Conservation (phyloP, 1,284 basidiomycete species). For the Xanthoconium separans region DNA sequence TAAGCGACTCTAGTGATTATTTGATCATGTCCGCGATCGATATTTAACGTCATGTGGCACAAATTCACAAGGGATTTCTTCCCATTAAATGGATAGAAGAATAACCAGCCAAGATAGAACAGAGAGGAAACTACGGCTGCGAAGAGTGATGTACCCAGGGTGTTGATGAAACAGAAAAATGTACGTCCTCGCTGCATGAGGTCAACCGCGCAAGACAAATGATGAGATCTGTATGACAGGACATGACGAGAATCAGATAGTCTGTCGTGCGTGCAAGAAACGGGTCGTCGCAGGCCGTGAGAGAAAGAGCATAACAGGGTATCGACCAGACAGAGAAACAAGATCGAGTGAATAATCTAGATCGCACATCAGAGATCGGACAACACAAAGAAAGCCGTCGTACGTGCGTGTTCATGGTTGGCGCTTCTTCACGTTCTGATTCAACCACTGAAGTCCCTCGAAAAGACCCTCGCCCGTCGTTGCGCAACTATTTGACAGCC, state of each 20-base stretch:
- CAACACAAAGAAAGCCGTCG: slow-evolving; percentile 8
- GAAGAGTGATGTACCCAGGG: slow-evolving; percentile 14
- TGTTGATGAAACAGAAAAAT: slow-evolving; percentile 9
- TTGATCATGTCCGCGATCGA: slow-evolving; percentile 8
- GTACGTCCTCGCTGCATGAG: slow-evolving; percentile 18
- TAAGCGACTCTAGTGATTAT: slow-evolving; percentile 18
- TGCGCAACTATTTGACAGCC: slow-evolving; percentile 65
- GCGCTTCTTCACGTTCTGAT: slow-evolving; percentile 92
- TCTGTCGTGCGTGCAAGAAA: slow-evolving; percentile 36
- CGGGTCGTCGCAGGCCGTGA: slow-evolving; percentile 34
- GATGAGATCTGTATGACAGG: slow-evolving; percentile 15
- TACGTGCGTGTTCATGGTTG: slow-evolving; percentile 50
- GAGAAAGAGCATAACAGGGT: slow-evolving; percentile 37
- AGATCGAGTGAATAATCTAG: slow-evolving; percentile 19
- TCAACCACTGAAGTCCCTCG: slow-evolving; percentile 95
- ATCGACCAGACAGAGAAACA: slow-evolving; percentile 26
- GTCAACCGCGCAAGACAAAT: slow-evolving; percentile 23
- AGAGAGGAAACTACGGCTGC: slow-evolving; percentile 18
- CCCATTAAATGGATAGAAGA: slow-evolving; percentile 35
- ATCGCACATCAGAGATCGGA: slow-evolving; percentile 13
- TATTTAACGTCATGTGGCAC: slow-evolving; percentile 19
- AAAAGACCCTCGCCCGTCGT: slow-evolving; percentile 94
- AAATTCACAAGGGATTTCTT: slow-evolving; percentile 28
- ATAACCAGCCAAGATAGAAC: slow-evolving; percentile 15
- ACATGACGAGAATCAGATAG: slow-evolving; percentile 35